phyloP scores from a whole-genome alignment of 1,139 yeast species.

The Lodderomyces theae region DNA sequence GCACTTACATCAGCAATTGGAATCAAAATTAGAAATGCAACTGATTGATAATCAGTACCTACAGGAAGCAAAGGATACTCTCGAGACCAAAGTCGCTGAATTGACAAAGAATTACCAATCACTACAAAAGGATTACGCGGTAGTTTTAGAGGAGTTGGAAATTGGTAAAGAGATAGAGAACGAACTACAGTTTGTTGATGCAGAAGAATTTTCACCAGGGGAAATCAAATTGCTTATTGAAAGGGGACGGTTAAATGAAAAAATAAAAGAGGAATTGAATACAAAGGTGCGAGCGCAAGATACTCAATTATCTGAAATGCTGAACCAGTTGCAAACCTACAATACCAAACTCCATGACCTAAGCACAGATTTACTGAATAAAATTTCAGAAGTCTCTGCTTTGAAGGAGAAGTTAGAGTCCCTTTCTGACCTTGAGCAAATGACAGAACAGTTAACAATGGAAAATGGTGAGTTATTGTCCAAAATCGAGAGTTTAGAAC shows the following conservation, averaged over 20 bases:
- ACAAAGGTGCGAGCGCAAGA: constrained; percentile 19
- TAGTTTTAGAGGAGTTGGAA: constrained; percentile 47
- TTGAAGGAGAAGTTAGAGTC: constrained; percentile 34
- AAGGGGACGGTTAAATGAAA: constrained; percentile 22
- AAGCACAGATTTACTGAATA: constrained; percentile 11
- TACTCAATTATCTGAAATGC: constrained; percentile 18
- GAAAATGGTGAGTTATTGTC: constrained; percentile 49
- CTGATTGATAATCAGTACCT: constrained; percentile 55
- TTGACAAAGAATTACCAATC: constrained; percentile 37
- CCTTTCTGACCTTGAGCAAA: constrained; percentile 40
- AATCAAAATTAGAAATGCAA: constrained; percentile 47
- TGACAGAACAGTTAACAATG: constrained; percentile 56
- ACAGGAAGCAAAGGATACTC: constrained; percentile 35
- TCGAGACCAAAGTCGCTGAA: constrained; percentile 27
- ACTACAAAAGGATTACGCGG: constrained; percentile 38
- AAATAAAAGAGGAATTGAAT: constrained; percentile 27
- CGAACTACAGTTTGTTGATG: constrained; percentile 25
- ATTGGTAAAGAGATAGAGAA: constrained; percentile 39
- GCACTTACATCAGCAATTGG: constrained; percentile 19
- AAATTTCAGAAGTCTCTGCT: constrained; percentile 29
- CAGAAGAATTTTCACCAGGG: constrained; percentile 17
- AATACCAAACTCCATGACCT: constrained; percentile 14
- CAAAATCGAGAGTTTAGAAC: constrained; percentile 36
- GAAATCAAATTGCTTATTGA: constrained; percentile 22
- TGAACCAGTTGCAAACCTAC: constrained; percentile 24